A percentile compares a stretch with the other conserved stretches of the same genome.
Conservation (phyloP, 2,329 filamentous ascomycete species). For the Epichloe aotearoae region DNA sequence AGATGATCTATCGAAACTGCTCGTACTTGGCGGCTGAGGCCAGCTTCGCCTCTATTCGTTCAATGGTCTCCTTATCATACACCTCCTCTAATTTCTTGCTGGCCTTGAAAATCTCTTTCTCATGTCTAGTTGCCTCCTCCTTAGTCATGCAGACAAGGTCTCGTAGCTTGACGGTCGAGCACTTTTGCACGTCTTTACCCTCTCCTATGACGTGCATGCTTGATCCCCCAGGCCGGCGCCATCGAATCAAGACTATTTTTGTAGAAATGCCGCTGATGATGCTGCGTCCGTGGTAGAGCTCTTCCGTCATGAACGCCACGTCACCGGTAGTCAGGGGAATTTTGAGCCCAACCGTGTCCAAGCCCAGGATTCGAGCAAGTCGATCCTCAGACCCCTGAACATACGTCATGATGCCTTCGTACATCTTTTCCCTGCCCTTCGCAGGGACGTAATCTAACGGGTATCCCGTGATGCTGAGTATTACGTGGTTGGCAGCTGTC, state of each 20-base stretch:
- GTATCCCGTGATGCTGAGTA: slow-evolving; percentile 69
- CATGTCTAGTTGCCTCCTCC: slow-evolving; percentile 71
- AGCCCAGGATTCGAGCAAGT: slow-evolving; percentile 36
- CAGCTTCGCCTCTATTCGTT: slow-evolving; percentile 52
- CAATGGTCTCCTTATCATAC: slow-evolving; percentile 56
- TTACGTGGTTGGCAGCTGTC: slow-evolving; percentile 81
- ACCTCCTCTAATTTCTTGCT: slow-evolving; percentile 55
- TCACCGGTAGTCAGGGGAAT: slow-evolving; percentile 63
- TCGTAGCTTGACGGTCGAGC: slow-evolving; percentile 50
- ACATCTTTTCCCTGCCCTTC: slow-evolving; percentile 82
- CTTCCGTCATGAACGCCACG: slow-evolving; percentile 78
- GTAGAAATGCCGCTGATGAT: slow-evolving; percentile 71
- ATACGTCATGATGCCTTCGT: slow-evolving; percentile 65
- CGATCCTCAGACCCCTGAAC: slow-evolving; percentile 73
- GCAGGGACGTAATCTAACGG: slow-evolving; percentile 70
- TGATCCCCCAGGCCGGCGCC: slow-evolving; percentile 51
- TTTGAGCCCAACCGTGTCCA: slow-evolving; percentile 51
- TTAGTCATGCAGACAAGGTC: slow-evolving; percentile 88
- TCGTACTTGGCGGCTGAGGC: slow-evolving; percentile 53
- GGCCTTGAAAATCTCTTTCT: slow-evolving; percentile 63
- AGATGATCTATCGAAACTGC: slow-evolving; percentile 26
- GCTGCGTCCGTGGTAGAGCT: slow-evolving; percentile 75
- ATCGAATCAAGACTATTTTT: slow-evolving; percentile 65
- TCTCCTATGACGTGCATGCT: slow-evolving; percentile 49
- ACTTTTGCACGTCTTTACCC: slow-evolving; percentile 61